Percentiles rank a stretch among this genome's conserved stretches.
These are phyloP conservation scores for Suhomyces sp. DNA, from an alignment of 805 yeast genomes.

Conservation along the genomic window DNA sequence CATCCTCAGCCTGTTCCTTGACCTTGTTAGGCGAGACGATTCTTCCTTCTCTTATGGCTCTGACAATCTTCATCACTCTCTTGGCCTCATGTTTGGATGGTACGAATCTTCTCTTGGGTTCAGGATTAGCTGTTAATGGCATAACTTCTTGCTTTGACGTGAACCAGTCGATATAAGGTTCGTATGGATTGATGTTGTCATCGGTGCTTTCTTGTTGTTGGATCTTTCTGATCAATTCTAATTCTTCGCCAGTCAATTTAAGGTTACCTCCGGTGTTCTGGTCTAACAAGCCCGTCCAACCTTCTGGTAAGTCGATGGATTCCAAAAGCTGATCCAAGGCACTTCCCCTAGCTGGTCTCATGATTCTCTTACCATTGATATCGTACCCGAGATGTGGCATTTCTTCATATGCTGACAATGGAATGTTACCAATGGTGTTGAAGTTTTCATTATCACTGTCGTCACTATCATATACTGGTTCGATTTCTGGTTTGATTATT, in stretches of 20 bases:
- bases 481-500: slow-evolving; percentile 80
- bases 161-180: slow-evolving; percentile 95
- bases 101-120: slow-evolving; percentile 94
- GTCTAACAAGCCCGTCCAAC: slow-evolving; percentile 97
- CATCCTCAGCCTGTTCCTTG: slow-evolving; percentile 51
- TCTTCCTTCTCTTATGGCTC: slow-evolving; percentile 94
- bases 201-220: slow-evolving; percentile 84
- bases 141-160: slow-evolving; percentile 77
- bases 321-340: slow-evolving; percentile 90
- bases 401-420: slow-evolving; percentile 90
- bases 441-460: slow-evolving; percentile 78
- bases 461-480: slow-evolving; percentile 92
- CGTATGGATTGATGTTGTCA: slow-evolving; percentile 80
- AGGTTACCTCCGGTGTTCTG: slow-evolving; percentile 81
- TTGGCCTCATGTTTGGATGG: slow-evolving; percentile 97
- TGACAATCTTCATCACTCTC: slow-evolving; percentile 92
- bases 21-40: slow-evolving; percentile 71
- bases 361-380: slow-evolving; percentile 94
- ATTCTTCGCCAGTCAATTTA: slow-evolving; percentile 81
- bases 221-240: slow-evolving; percentile 81
- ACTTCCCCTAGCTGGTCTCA: slow-evolving; percentile 97
- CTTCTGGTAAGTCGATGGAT: slow-evolving; percentile 90
- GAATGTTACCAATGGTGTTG: slow-evolving; percentile 93
- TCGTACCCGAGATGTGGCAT: slow-evolving; percentile 97
- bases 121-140: slow-evolving; percentile 94